Base-by-base conservation (phyloP, 345 rosid genomes). In the Iberis pinnata region DNA sequence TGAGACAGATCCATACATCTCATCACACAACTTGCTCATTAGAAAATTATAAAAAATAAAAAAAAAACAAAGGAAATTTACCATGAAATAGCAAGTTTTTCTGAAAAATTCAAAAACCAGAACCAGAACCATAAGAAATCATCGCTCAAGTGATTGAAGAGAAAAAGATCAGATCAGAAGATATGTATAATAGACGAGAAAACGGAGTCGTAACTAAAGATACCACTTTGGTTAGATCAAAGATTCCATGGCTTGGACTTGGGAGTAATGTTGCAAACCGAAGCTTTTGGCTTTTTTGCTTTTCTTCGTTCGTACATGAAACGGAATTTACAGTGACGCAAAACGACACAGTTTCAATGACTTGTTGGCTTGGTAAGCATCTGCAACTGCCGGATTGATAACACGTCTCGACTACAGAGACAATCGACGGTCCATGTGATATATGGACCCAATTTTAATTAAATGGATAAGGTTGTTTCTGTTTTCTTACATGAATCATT, bases 341-440 rank as follows among this genome's bases (percentile, higher is more conserved):
- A 65, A 65, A 65, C 70, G 70, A 56, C 56, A 40, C n/a, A 2
- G 62, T 41, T 64, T 64, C 63, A 17, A 20, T 56, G 16, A 64
- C 69, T 48, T 56, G 62, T 24, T 56, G 63, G 56, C 20, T 58
- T 43, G 16, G 60, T 50, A 65, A 65, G 64, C 70, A 45, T 54
- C 42, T 45, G 18, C 37, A 26, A 37, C 48, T 17, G 19, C 48
- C 43, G 42, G 59, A 58, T 65, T 50, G 0, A 6, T 4, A 8
- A 58, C 70, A 58, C 70, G 70, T 65, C 36, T 0, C 8, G 0
- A 22, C 0, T 1, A 1, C 0, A 8, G 5, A 27, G 7, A 11
- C 3, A 50, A 65, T 50, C 58, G 53, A 65, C 64, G 70, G 70
- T 50, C 27, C 2, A 9, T 14, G 8, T 9, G 9, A 42, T 13